A percentile compares a stretch with the other conserved stretches of the same genome.
Conservation (phyloP, 257 asterid species). For the Eustoma russellianum region DNA sequence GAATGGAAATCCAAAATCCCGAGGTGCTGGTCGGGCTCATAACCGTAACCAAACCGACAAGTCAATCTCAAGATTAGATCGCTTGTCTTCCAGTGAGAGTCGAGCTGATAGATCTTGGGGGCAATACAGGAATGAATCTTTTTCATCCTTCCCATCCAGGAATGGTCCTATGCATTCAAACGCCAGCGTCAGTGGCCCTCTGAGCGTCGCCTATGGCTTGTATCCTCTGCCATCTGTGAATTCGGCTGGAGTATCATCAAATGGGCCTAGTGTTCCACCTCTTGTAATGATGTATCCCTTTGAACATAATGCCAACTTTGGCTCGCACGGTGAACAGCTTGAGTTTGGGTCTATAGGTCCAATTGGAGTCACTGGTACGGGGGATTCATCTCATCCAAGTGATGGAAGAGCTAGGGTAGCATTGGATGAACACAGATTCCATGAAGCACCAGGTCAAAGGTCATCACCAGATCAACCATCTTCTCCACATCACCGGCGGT, state of each 20-base stretch:
- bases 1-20: constrained; percentile 55
- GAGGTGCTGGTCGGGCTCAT: constrained; percentile 13
- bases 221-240: constrained; percentile 46
- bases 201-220: constrained; percentile 50
- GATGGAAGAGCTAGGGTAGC: constrained; percentile 40
- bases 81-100: constrained; percentile 40
- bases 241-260: constrained; percentile 44
- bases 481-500: constrained; percentile 82
- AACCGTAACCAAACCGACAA: constrained; percentile 63
- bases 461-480: constrained; percentile 83
- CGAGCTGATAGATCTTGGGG: constrained; percentile 63
- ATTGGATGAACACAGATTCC: constrained; percentile 48
- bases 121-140: constrained; percentile 22
- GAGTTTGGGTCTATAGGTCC: constrained; percentile 87
- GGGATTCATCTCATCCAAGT: constrained; percentile 48
- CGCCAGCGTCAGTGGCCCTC: constrained; percentile 41
- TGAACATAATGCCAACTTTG: constrained; percentile 32
- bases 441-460: constrained; percentile 40
- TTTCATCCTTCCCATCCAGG: constrained; percentile 43
- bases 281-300: constrained; percentile 76
- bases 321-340: constrained; percentile 59
- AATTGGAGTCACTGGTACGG: constrained; percentile 17
- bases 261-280: constrained; percentile 50
- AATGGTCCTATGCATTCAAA: constrained; percentile 54
- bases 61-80: constrained; percentile 52